These are phyloP conservation scores for Mycena pura DNA, from an alignment of 768 basidiomycete genomes.

Conservation along the genomic window DNA sequence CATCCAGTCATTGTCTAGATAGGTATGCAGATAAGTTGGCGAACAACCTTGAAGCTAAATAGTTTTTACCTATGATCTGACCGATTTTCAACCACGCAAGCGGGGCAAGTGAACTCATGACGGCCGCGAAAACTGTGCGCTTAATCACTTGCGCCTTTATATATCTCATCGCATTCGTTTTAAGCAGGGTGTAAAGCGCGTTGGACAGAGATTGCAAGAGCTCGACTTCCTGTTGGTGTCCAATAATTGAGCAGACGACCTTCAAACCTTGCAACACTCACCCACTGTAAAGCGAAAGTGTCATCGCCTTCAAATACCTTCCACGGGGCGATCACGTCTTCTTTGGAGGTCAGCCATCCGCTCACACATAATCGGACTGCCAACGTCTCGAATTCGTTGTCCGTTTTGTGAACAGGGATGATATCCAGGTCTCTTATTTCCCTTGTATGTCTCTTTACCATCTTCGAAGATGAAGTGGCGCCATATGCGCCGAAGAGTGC, in stretches of 20 bases:
- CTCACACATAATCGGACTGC: conserved; percentile 61
- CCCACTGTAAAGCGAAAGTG: conserved; percentile 66
- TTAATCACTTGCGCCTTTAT: conserved; percentile 55
- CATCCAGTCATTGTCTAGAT: conserved; percentile 65
- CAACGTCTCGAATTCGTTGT: conserved; percentile 49
- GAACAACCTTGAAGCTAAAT: too few species aligned
- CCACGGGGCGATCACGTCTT: conserved; percentile 62
- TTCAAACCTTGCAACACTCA: conserved; percentile 30
- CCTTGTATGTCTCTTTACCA: conserved; percentile 57
- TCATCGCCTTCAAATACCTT: conserved; percentile 56
- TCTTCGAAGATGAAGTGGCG: conserved; percentile 52
- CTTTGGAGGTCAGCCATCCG: conserved; percentile 54
- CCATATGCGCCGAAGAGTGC: conserved; percentile 65
- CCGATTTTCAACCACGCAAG: conserved; percentile 57
- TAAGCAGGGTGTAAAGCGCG: conserved; percentile 52
- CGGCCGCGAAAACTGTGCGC: conserved; percentile 56
- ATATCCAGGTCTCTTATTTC: conserved; percentile 62
- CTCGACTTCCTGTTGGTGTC: conserved; percentile 54
- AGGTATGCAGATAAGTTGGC: neutral
- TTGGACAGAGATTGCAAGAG: conserved; percentile 56
- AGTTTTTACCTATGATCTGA: conserved; percentile 54
- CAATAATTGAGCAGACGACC: neutral
- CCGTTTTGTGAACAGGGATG: conserved; percentile 46
- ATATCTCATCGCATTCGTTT: conserved; percentile 57
- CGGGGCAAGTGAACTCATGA: conserved; percentile 59